Base-by-base conservation (phyloP, 305 asterid species). In the Rubia tinctorum region DNA sequence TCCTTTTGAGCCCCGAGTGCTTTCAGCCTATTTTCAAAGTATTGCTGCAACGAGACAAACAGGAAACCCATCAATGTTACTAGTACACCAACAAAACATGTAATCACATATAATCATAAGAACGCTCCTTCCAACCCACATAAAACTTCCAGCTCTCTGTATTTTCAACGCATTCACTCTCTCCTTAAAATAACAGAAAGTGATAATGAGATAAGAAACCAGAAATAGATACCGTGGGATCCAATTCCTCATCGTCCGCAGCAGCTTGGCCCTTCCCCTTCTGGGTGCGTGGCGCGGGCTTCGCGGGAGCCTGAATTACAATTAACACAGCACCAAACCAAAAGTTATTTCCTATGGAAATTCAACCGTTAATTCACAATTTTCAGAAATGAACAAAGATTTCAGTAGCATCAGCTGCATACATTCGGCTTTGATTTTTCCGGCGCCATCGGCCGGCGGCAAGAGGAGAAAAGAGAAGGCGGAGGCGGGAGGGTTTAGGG, bases 171-270 rank as follows among this genome's bases (percentile, higher is more conserved):
- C 34, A 30, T 30, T 30, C 34, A 30, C 34, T 30, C 34, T 30
- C 34, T 30, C 34, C 10, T 42, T 42, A 42, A 6, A 42, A 6
- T 8, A 8, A 42, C 45, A 1, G 45, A 42, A 42, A 14, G 2
- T 1, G 12, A 14, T 45, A 45, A 45, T 17, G 2, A 23, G 18
- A 6, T 67, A 2, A 43, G 23, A 20, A n/a, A 67, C 11, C 59
- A 73, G 77, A 53, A 18, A 42, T 56, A 59, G 42, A 30, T 75
- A 91, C 98, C 77, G 94, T 91, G 39, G 98, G 97, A 77, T 91
- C 97, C 89, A 91, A 83, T 68, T 87, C 88, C 65, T 93, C 98
- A 55, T 93, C 97, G 56, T 87, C 97, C 63, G 88, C 90, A 49
- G 34, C 34, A 30, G 34, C 34, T 30, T 17, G 23, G 18, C 86